Evolutionary conservation across 495 filamentous ascomycete species (phyloP), one percentile per base, ranked within the genome.

Genomic region (Penicillium samsonianum): DNA sequence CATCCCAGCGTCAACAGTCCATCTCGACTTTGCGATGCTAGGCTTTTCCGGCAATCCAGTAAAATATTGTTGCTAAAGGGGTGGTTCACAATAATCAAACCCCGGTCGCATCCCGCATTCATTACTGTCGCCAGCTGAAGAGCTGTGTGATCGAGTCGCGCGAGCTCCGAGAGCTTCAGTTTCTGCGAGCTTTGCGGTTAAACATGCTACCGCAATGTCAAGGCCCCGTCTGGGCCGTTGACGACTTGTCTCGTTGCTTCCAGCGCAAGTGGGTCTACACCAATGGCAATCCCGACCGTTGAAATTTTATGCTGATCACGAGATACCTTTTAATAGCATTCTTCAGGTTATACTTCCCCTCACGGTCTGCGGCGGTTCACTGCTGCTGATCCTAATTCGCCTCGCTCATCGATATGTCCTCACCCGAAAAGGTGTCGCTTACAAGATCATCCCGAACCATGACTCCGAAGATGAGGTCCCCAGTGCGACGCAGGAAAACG

Each of bases 201-300:
- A 60, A 43, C 41, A 86, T 87, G 85, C 88, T 92, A 67, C 86
- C 84, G 69, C 81, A 84, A 65, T 98, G 94, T 72, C 69, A 82
- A 64, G 85, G 85, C 70, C 89, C 91, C 45, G 78, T 91, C 65
- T 98, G 94, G 94, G 82, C 78, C 64, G 75, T 81, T 57, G 94
- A 98, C 74, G 95, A 98, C 74, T 88, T 98, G 68, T 88, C 89
- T 11, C 75, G 70, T 50, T 98, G 95, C 74, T 92, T 98, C 68
- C 87, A 91, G 67, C 84, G 82, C 78, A 91, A 95, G 93, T 96
- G 55, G 65, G 67, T 69, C 16, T 49, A 16, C 46, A 33, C 31
- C 48, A 20, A 53, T 25, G 12, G 53, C 50, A 50, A 45, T 38
- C 19, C 41, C 50, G 50, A 55, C 45, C 47, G 42, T 45, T 60